Conservation (phyloP, 129 eudicot species). For the Escallonia herrerae region DNA sequence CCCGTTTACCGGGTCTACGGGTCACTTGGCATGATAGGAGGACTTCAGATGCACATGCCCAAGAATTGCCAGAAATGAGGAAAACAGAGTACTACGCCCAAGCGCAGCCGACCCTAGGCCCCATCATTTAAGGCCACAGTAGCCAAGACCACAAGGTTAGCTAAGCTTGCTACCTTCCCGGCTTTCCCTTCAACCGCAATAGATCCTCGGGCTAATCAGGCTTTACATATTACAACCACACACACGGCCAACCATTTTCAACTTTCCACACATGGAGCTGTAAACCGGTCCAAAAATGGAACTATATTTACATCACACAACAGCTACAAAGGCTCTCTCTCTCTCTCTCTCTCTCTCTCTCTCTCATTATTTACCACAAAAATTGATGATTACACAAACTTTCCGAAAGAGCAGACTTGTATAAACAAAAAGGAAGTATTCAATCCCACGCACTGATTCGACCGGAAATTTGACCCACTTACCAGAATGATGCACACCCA, state of each 20-base stretch:
- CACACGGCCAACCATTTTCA: background rate
- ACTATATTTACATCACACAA: background rate
- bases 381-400: background rate
- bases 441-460: background rate
- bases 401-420: background rate
- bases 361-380: background rate
- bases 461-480: background rate
- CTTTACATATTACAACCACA: background rate
- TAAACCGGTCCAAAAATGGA: background rate
- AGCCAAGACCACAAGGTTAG: no score
- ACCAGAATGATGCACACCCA: constrained; percentile 5
- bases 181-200: no score
- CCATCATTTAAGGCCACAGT: no score
- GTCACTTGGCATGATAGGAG: no score
- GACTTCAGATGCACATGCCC: no score
- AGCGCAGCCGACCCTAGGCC: no score
- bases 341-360: no score
- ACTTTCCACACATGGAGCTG: background rate
- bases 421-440: no score
- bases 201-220: background rate
- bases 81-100: no score
- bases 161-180: no score
- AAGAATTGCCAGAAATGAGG: no score
- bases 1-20: no score
- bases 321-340: background rate